Conservation (phyloP, 345 rosid species). For the Gossypium australe region DNA sequence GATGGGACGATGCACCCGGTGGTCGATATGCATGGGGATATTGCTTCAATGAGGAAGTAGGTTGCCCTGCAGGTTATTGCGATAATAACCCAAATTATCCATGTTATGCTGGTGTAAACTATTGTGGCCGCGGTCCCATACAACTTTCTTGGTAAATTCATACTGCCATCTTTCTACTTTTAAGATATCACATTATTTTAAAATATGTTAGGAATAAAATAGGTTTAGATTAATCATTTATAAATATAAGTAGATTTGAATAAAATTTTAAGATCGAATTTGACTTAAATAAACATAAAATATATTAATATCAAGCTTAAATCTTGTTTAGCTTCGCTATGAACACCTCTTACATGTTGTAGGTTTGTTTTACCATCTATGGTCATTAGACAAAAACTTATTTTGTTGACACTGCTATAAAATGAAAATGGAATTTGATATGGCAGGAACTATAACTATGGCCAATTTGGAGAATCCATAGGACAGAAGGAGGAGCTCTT, state of each 20-base stretch:
- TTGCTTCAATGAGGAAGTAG: conserved; percentile 41
- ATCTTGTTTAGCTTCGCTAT: fast-evolving
- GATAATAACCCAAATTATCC: conserved; percentile 30
- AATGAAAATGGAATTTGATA: too few species aligned
- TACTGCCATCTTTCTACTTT: not conserved
- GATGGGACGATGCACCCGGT: conserved; percentile 48
- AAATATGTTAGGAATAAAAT: too few species aligned
- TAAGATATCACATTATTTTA: too few species aligned
- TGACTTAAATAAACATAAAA: too few species aligned
- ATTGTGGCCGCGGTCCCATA: conserved; percentile 64
- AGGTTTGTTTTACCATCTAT: not conserved
- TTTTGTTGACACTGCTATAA: not conserved
- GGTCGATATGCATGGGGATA: conserved; percentile 66
- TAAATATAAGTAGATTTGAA: fast-evolving
- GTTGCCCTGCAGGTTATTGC: conserved; percentile 34
- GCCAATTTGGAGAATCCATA: conserved; percentile 44
- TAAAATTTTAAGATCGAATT: too few species aligned
- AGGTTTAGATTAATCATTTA: too few species aligned
- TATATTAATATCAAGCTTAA: too few species aligned
- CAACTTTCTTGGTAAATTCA: conserved; percentile 44
- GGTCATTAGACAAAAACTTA: not conserved
- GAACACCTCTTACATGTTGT: too few species aligned
- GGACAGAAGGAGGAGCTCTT: conserved; percentile 44
- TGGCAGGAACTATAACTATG: conserved; percentile 62
- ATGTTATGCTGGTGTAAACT: conserved; percentile 46